phyloP scores from a whole-genome alignment of 208 protist species.

The Acanthamoeba healyi region DNA sequence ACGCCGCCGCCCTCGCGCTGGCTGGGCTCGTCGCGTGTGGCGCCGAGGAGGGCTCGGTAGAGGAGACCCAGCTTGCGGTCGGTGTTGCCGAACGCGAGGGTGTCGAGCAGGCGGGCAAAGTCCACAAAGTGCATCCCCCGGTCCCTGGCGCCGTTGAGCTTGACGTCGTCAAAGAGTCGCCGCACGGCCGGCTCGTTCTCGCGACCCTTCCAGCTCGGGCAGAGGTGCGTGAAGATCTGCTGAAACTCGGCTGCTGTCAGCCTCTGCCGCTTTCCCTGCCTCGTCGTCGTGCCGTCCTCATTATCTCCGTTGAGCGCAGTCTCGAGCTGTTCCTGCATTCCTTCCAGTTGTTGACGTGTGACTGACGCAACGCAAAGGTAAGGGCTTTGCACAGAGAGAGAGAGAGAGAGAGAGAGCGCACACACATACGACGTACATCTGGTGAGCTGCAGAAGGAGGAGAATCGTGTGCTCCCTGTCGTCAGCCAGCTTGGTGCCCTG shows the following conservation, averaged over 20 bases:
- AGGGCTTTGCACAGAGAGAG: not conserved
- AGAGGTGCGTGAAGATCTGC: conserved; percentile 16
- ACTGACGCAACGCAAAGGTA: not conserved
- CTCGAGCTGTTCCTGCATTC: not conserved
- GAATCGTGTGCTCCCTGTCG: not conserved
- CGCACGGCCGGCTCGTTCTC: conserved; percentile 8
- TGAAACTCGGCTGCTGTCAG: conserved; percentile 16
- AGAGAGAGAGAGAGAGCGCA: too few species aligned
- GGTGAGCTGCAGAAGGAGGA: conserved; percentile 2
- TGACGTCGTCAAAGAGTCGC: not conserved
- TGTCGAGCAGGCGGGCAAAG: not conserved
- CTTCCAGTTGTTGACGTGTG: not conserved
- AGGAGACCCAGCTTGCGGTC: not conserved
- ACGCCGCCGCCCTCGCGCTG: not conserved
- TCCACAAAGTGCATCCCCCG: not conserved
- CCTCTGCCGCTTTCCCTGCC: not conserved
- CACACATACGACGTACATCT: not conserved
- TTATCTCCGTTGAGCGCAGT: not conserved
- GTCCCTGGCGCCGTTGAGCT: not conserved
- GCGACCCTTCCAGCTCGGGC: conserved; percentile 31
- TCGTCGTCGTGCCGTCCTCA: not conserved
- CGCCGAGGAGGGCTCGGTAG: not conserved
- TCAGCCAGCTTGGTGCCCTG: not conserved
- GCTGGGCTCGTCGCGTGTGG: not conserved
- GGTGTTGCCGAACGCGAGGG: not conserved